A percentile compares a stretch with the other conserved stretches of the same genome.
Evolutionary conservation across 768 basidiomycete species (phyloP).

Genomic region (Suillus fuscotomentosus): DNA sequence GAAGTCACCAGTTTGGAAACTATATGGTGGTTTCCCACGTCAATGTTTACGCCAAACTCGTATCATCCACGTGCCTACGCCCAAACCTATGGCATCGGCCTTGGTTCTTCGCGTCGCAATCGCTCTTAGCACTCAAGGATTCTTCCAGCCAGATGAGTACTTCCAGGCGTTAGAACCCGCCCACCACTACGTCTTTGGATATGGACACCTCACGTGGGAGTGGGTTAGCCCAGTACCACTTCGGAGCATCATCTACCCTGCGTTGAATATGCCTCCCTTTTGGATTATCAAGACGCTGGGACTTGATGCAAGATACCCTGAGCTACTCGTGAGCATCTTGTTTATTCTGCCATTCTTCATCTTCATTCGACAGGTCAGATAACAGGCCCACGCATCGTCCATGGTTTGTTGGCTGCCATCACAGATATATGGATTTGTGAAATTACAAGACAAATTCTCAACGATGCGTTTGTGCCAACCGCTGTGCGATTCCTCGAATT

Average conservation of each 20-base stretch:
- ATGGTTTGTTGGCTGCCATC: constrained; percentile 72
- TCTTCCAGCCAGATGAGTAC: constrained; percentile 97
- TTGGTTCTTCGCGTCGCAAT: constrained; percentile 49
- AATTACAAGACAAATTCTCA: constrained; percentile 57
- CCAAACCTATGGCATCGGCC: background rate
- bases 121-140: constrained; percentile 73
- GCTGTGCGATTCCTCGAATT: constrained; percentile 50
- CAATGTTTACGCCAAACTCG: background rate
- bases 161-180: constrained; percentile 95
- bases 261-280: constrained; percentile 77
- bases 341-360: background rate
- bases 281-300: constrained; percentile 58
- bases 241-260: constrained; percentile 80
- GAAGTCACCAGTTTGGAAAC: no score
- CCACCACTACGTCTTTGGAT: constrained; percentile 84
- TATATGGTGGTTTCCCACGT: no score
- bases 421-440: constrained; percentile 76
- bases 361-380: constrained; percentile 44
- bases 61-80: no score
- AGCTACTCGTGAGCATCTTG: constrained; percentile 57
- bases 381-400: constrained; percentile 68
- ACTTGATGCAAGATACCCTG: constrained; percentile 45
- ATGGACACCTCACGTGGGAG: constrained; percentile 95
- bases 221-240: constrained; percentile 75
- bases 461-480: constrained; percentile 52